Base-by-base conservation (phyloP, 371 early-diverging fungal species). In the Mortierella sp. region DNA sequence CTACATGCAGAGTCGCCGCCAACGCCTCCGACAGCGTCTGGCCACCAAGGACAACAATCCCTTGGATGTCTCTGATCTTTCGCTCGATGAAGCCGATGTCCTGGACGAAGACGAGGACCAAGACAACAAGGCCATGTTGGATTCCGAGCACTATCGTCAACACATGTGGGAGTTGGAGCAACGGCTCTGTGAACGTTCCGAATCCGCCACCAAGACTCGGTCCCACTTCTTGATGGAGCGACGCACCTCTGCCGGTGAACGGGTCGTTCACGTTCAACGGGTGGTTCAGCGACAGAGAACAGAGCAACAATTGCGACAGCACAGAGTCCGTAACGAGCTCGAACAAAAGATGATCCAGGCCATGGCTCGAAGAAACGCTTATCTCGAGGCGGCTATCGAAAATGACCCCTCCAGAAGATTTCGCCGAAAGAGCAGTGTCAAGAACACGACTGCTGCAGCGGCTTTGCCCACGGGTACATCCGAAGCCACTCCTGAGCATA, bases 291-390 rank as follows among this genome's bases (percentile, higher is more conserved):
- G 61, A 14, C 69, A 64, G 53, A 54, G 69, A 13, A 52, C 65
- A 18, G 69, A 64, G 55, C 76, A 64, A 24, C 65, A 74, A 52
- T 41, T 55, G 34, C 53, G 68, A 31, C 76, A 61, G 13, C 69
- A 50, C 21, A 54, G 50, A 45, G 65, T 39, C 27, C 64, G 69
- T 34, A 61, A 74, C 41, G 61, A 69, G 23, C 50, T 74, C n/a
- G 76, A 74, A 19, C 76, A 69, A 57, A 74, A 74, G 61, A 74
- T 74, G 76, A 39, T 68, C 47, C 51, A 49, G 30, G 76, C 76
- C 41, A 64, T 74, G 64, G 69, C 69, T 8, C 59, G 76, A 19
- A 34, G 65, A 48, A 68, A 68, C 13, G 76, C 69, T 4, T 69
- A 64, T 54, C 62, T 74, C 19, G 69, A 74, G 42, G 69, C 76